These are phyloP conservation scores for Gracilaria vermiculophylla DNA, from an alignment of 23 red algal genomes.

Conservation along the genomic window DNA sequence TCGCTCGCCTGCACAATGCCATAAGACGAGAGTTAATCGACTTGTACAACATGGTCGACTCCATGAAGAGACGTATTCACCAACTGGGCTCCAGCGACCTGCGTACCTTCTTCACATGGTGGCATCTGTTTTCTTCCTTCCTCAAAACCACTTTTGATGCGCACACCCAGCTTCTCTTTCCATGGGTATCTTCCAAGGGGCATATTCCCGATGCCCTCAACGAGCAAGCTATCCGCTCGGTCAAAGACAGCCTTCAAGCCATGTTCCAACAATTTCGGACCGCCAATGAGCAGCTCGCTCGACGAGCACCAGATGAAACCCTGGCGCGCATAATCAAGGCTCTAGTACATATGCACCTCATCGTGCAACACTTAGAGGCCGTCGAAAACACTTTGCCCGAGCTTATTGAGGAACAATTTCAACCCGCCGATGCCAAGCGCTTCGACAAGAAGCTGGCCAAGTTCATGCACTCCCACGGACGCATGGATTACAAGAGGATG, in stretches of 20 bases:
- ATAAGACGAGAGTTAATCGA: constrained; percentile 59
- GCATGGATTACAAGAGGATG: constrained; percentile 23
- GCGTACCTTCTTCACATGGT: constrained; percentile 68
- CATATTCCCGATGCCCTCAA: constrained; percentile 12
- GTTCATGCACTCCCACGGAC: constrained; percentile 35
- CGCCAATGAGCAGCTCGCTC: constrained; percentile 26
- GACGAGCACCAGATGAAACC: constrained; percentile 60
- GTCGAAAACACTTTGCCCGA: constrained; percentile 41
- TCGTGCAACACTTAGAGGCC: constrained; percentile 36
- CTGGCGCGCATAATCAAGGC: constrained; percentile 62
- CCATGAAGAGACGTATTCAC: constrained; percentile 56
- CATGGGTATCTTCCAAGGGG: constrained; percentile 10
- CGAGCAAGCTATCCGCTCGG: neutral
- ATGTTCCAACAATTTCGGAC: constrained; percentile 35
- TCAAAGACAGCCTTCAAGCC: constrained; percentile 7
- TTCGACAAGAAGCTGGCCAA: constrained; percentile 56
- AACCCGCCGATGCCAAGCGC: neutral
- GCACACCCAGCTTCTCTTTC: constrained; percentile 36
- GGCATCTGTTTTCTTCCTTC: constrained; percentile 55
- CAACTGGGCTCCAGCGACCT: constrained; percentile 45
- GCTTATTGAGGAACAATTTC: constrained; percentile 26
- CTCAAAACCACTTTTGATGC: constrained; percentile 37
- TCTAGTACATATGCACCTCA: constrained; percentile 29
- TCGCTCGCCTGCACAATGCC: constrained; percentile 63
- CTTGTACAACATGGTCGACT: constrained; percentile 71